A percentile compares a stretch with the other conserved stretches of the same genome.
phyloP scores from a whole-genome alignment of 2,329 filamentous ascomycete genomes.

The Trichoderma gracile region DNA sequence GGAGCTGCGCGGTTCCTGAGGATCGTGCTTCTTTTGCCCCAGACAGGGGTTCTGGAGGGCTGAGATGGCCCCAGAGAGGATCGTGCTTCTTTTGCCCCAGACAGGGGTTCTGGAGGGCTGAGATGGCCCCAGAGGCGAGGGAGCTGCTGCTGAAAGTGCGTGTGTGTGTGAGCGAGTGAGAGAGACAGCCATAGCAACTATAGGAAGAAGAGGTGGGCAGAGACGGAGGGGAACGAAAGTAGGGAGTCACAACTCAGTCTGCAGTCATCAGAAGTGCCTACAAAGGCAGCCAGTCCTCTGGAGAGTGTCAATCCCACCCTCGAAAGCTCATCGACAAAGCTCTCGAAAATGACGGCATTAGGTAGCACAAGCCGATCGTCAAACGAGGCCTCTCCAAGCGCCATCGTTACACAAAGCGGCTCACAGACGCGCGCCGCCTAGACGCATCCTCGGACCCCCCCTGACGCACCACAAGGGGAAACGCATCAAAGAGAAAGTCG shows the following conservation, averaged over 20 bases:
- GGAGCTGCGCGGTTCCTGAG: neutral
- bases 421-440: neutral
- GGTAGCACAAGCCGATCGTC: neutral
- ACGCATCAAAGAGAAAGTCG: neutral
- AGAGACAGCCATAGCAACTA: neutral
- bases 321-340: neutral
- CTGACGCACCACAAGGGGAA: slow-evolving; percentile 2
- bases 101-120: slow-evolving; percentile 4
- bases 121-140: neutral
- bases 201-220: too few relatives aligned
- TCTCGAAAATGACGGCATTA: neutral
- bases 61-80: too few relatives aligned
- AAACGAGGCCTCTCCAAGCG: neutral
- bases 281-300: neutral
- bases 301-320: neutral
- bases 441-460: neutral
- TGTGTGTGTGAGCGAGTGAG: neutral
- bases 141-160: neutral
- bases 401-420: neutral
- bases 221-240: neutral
- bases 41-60: slow-evolving; percentile 11
- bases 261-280: neutral
- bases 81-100: neutral
- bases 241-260: neutral
- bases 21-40: neutral